Percentiles rank a stretch among this genome's conserved stretches.
phyloP scores from a whole-genome alignment of 179 eudicot species.

The Corrigiola litoralis region DNA sequence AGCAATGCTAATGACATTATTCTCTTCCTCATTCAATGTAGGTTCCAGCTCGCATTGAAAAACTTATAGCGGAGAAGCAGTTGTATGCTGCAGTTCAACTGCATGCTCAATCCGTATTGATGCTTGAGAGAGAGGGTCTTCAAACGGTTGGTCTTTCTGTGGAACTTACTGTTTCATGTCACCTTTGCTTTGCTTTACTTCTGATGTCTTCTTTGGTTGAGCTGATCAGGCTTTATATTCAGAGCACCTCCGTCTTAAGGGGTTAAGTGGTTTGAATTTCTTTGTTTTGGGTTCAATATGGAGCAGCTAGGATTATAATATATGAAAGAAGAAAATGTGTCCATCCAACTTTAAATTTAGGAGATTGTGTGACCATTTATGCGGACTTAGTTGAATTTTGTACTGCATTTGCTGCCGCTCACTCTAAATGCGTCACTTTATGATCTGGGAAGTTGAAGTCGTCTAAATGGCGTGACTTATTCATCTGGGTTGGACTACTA shows the following conservation, averaged over 20 bases:
- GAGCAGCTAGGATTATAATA: neutral
- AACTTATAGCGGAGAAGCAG: conserved; percentile 88
- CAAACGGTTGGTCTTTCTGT: conserved; percentile 64
- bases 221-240: neutral
- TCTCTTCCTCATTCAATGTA: conserved; percentile 27
- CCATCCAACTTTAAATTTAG: too few species aligned
- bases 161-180: conserved; percentile 4
- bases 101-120: conserved; percentile 81
- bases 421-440: neutral
- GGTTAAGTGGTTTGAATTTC: neutral
- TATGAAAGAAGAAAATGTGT: too few species aligned
- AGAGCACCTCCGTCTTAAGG: neutral
- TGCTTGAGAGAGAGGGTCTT: conserved; percentile 99
- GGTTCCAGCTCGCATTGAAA: conserved; percentile 95
- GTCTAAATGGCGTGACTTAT: neutral
- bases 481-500: neutral
- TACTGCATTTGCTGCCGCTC: neutral
- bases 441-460: neutral
- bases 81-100: conserved; percentile 93
- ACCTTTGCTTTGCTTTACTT: neutral
- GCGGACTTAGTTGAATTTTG: neutral
- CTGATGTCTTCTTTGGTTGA: neutral
- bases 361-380: too few species aligned
- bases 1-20: conserved; percentile 5
- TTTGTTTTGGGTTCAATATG: neutral